Evolutionary conservation across 148 eudicot species (phyloP).

Genomic region (Linanthus parryae): DNA sequence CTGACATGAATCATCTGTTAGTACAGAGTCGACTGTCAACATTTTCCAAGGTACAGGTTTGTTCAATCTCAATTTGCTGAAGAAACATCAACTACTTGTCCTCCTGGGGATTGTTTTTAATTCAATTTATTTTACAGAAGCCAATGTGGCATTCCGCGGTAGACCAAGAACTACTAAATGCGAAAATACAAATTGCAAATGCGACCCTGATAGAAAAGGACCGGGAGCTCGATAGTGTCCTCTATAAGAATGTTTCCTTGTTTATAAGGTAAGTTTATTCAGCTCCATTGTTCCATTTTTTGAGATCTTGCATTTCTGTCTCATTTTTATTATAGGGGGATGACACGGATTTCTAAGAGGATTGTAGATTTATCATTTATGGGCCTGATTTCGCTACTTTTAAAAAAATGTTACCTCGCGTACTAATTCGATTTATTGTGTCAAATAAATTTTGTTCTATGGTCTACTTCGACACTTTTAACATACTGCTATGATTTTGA

Average conservation of each 20-base stretch:
- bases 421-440: background rate
- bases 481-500: background rate
- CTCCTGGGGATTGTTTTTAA: background rate
- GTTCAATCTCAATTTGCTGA: background rate
- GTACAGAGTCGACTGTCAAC: conserved; percentile 25
- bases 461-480: background rate
- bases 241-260: conserved; percentile 50
- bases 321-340: background rate
- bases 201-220: conserved; percentile 22
- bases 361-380: background rate
- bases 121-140: conserved; percentile 22
- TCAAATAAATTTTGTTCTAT: background rate
- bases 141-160: conserved; percentile 32
- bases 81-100: background rate
- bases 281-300: background rate
- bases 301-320: background rate
- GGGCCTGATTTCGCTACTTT: background rate
- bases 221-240: conserved; percentile 42
- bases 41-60: conserved; percentile 26
- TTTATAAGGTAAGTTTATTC: conserved; percentile 37
- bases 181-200: conserved; percentile 44
- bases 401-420: background rate
- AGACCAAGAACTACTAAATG: conserved; percentile 34
- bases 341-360: background rate
- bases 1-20: conserved; percentile 48